phyloP scores from a whole-genome alignment of 371 early-diverging fungal genomes.

The Actinomucor elegans region DNA sequence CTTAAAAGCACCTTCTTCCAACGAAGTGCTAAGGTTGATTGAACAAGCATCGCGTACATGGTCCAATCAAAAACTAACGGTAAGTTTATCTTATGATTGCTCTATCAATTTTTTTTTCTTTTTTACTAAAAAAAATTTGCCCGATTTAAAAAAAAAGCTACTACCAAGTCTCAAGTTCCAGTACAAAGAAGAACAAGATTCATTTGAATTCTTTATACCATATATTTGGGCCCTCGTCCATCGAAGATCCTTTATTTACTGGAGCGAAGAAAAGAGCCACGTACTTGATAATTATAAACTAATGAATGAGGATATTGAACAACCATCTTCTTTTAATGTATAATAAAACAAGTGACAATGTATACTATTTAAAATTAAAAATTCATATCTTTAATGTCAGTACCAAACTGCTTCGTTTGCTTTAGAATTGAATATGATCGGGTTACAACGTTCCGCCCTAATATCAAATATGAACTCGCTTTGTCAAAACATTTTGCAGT shows the following conservation, averaged over 20 bases:
- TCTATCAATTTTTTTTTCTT: neutral
- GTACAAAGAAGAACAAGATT: slow-evolving; percentile 65
- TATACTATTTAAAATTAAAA: no score
- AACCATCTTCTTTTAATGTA: no score
- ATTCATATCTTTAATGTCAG: no score
- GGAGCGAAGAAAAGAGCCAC: slow-evolving; percentile 67
- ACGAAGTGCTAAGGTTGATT: slow-evolving; percentile 65
- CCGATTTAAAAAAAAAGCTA: no score
- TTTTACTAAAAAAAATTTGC: no score
- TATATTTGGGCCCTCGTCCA: slow-evolving; percentile 72
- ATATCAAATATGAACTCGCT: no score
- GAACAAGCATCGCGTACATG: slow-evolving; percentile 69
- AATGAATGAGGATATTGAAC: slow-evolving; percentile 21
- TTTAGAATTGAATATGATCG: no score
- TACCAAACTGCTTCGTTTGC: no score
- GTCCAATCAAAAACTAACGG: slow-evolving; percentile 59
- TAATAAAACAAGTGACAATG: no score
- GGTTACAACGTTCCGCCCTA: no score
- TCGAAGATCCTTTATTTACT: slow-evolving; percentile 61
- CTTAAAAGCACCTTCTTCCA: slow-evolving; percentile 64
- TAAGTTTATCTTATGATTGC: no score
- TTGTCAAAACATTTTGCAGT: no score
- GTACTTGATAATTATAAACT: slow-evolving; percentile 51
- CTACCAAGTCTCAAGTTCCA: slow-evolving; percentile 65
- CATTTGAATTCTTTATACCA: slow-evolving; percentile 68